These are phyloP conservation scores for Phlyctochytrium planicorne DNA, from an alignment of 192 early-diverging fungal genomes.

Conservation along the genomic window DNA sequence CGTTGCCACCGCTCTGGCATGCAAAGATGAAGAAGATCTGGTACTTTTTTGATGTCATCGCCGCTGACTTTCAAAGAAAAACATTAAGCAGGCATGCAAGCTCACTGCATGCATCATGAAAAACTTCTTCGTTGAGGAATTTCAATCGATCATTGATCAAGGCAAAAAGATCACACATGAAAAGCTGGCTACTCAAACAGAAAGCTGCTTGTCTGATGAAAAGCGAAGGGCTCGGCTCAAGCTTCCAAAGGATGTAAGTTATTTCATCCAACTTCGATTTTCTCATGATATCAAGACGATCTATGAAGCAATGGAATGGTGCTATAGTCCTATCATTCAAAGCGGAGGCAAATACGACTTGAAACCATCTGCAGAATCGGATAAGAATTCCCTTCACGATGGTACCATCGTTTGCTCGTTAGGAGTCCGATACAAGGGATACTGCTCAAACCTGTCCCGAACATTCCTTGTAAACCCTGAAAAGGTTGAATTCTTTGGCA, in stretches of 20 bases:
- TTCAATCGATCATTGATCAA: conserved; percentile 84
- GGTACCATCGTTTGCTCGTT: conserved; percentile 92
- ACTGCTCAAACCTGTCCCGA: conserved; percentile 91
- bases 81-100: conserved; percentile 69
- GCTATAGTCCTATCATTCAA: conserved; percentile 91
- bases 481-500: conserved; percentile 45
- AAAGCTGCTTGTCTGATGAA: conserved; percentile 67
- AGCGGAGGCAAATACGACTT: conserved; percentile 94
- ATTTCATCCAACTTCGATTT: background rate
- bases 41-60: conserved; percentile 31
- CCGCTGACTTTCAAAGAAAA: conserved; percentile 50
- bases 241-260: conserved; percentile 65
- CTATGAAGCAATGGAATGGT: conserved; percentile 80
- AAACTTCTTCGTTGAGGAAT: conserved; percentile 82
- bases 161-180: conserved; percentile 85
- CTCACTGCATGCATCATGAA: conserved; percentile 76
- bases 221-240: conserved; percentile 65
- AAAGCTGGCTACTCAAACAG: conserved; percentile 70
- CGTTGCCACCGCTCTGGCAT: conserved; percentile 69
- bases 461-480: conserved; percentile 92
- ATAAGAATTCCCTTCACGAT: conserved; percentile 72
- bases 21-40: conserved; percentile 91
- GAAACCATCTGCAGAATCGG: conserved; percentile 73
- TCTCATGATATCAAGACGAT: background rate
- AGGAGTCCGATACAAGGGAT: conserved; percentile 91